These are phyloP conservation scores for Hericium erinaceus DNA, from an alignment of 768 basidiomycete species.

Conservation along the genomic window DNA sequence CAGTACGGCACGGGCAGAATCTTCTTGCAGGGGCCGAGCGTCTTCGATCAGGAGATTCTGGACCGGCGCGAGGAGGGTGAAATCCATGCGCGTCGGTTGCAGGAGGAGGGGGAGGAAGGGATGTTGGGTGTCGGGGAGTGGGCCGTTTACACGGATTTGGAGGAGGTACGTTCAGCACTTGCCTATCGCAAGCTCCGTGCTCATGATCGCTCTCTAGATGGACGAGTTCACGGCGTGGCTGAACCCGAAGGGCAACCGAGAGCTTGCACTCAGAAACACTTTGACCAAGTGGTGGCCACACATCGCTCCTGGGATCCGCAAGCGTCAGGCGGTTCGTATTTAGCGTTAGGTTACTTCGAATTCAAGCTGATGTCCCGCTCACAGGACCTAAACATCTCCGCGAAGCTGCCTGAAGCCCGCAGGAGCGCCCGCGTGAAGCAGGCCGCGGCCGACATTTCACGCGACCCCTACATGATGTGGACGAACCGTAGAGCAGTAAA, in stretches of 20 bases:
- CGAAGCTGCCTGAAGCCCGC: constrained; percentile 70
- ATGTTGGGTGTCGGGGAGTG: constrained; percentile 72
- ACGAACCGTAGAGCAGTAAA: constrained; percentile 66
- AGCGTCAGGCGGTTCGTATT: constrained; percentile 58
- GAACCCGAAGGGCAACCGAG: constrained; percentile 85
- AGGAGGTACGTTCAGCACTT: constrained; percentile 54
- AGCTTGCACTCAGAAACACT: constrained; percentile 66
- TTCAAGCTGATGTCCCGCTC: not conserved
- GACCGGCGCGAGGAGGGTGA: constrained; percentile 45
- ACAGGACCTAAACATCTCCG: constrained; percentile 61
- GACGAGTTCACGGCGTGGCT: constrained; percentile 83
- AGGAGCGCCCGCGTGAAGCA: constrained; percentile 62
- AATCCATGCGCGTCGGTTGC: constrained; percentile 49
- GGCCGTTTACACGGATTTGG: constrained; percentile 82
- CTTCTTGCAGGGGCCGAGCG: constrained; percentile 88
- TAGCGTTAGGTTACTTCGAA: constrained; percentile 1
- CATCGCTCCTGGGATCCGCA: constrained; percentile 69
- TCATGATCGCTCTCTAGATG: constrained; percentile 38
- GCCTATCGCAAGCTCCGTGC: not conserved
- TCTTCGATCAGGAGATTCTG: constrained; percentile 68
- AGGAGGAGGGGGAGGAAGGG: constrained; percentile 76
- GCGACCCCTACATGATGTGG: constrained; percentile 87
- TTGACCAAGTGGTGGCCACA: constrained; percentile 82
- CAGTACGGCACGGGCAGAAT: constrained; percentile 85
- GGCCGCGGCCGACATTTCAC: constrained; percentile 50